Evolutionary conservation across 805 yeast genomes (phyloP), one percentile per base, ranked within the genome.

Genomic region (Candida takata): DNA sequence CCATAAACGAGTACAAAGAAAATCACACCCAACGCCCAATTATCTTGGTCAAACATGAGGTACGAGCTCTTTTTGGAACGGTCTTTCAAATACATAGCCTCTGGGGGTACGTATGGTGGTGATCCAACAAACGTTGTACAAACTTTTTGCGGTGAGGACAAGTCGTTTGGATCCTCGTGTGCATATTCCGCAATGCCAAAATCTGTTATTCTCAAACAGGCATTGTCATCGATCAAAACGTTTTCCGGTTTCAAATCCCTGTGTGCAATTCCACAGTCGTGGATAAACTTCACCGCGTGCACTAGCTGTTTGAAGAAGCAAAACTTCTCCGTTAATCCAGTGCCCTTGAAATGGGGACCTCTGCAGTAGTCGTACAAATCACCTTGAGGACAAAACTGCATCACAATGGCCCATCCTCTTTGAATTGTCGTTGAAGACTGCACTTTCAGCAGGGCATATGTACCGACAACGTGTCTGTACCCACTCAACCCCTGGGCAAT

Each of bases 91-190:
- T 60, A 54, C 72, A 76, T 70, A 12, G 81, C 84, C 57, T 83
- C 92, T 2, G 94, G 92, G 5, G 90, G 77, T 10, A 80, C 74
- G 55, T 80, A 83, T 2, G 92, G 92, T 4, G 92, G 85, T 1
- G 88, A 80, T 2, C 94, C 92, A 29, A 81, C 80, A 54, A 71
- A 70, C 2, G 74, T 62, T 28, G 69, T 61, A 26, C 61, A 58
- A 21, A 45, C 29, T 31, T 54, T 61, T 8, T 61, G 33, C 6
- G 46, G 69, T 17, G 74, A 65, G 0, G 55, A 45, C 15, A 70
- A 59, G 55, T 81, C 73, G 2, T 72, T 69, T 1, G 72, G 72
- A 15, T 55, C 63, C 34, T 59, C 69, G 54, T 77, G 79, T 13
- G 79, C 83, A 52, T 72, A 72, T 35, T 72, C 79, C 34, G 84